phyloP scores from a whole-genome alignment of 306 rosid genomes.

The Fragaria nilgerrensis region DNA sequence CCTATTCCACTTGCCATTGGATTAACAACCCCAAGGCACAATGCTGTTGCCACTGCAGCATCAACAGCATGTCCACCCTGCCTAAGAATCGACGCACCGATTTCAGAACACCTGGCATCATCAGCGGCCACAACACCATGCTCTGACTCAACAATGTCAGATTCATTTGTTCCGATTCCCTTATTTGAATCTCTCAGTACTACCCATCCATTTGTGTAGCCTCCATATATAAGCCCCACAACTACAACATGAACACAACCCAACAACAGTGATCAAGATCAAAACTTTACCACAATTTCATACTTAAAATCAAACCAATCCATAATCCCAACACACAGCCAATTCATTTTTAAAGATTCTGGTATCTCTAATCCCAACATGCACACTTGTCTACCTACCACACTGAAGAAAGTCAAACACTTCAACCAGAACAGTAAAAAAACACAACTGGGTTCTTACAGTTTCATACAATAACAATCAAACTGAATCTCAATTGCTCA shows the following conservation, averaged over 20 bases:
- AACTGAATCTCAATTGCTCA: neutral
- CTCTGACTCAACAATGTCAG: conserved; percentile 57
- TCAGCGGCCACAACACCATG: conserved; percentile 90
- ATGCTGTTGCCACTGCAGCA: conserved; percentile 86
- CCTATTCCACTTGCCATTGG: conserved; percentile 87
- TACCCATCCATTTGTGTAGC: conserved; percentile 29
- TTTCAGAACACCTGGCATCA: conserved; percentile 71
- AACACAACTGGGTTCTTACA: neutral
- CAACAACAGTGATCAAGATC: neutral
- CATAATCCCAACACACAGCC: neutral
- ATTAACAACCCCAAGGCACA: conserved; percentile 78
- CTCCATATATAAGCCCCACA: conserved; percentile 40
- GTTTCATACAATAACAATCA: too few species aligned
- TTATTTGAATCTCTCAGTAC: conserved; percentile 17
- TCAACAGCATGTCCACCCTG: conserved; percentile 92
- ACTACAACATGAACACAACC: conserved; percentile 29
- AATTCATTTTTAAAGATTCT: neutral
- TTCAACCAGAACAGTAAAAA: neutral
- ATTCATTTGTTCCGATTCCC: conserved; percentile 9
- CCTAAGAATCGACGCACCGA: conserved; percentile 72
- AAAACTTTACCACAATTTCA: neutral
- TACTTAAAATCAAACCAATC: neutral
- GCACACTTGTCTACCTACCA: neutral
- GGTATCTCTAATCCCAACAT: neutral
- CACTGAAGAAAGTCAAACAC: neutral